These are phyloP conservation scores for Golubevia sp. DNA, from an alignment of 1,284 basidiomycete genomes.

Conservation along the genomic window DNA sequence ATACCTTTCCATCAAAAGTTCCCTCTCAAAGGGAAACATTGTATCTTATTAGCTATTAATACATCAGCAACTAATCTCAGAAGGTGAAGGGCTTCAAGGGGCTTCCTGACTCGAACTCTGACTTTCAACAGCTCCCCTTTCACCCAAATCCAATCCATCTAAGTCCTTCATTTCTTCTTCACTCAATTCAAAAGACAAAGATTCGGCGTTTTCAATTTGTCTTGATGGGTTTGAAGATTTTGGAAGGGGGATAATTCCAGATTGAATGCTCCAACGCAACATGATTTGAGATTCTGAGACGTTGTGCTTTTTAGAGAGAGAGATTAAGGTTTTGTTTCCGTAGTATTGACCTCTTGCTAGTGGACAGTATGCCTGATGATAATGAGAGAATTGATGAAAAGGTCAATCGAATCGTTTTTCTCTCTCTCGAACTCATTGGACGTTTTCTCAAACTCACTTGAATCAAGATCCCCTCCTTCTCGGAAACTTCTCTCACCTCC, in stretches of 20 bases:
- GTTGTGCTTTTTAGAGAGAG: neutral
- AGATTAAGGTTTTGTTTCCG: neutral
- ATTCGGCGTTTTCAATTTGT: constrained; percentile 1
- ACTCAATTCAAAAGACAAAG: constrained; percentile 1
- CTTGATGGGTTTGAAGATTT: neutral
- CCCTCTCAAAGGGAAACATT: too few relatives aligned
- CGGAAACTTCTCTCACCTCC: neutral
- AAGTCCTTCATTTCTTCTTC: constrained; percentile 4
- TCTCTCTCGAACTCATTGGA: too few relatives aligned
- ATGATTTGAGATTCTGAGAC: constrained; percentile 1
- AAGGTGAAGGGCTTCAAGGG: too few relatives aligned
- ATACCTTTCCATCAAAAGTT: too few relatives aligned
- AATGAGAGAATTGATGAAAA: too few relatives aligned
- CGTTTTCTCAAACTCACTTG: neutral
- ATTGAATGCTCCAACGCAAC: constrained; percentile 3
- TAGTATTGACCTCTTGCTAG: constrained; percentile 1
- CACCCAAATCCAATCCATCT: constrained; percentile 1
- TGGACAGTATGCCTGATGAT: constrained; percentile 5
- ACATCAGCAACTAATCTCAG: too few relatives aligned
- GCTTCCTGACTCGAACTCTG: constrained; percentile 6
- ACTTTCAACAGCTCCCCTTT: constrained; percentile 3
- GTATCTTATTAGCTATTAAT: too few relatives aligned
- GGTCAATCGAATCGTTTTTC: too few relatives aligned
- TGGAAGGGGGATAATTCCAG: constrained; percentile 4
- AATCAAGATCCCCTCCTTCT: neutral